Percentiles rank a stretch among this genome's conserved stretches.
phyloP scores from a whole-genome alignment of 257 asterid species.

The Solanum ossicruentum region DNA sequence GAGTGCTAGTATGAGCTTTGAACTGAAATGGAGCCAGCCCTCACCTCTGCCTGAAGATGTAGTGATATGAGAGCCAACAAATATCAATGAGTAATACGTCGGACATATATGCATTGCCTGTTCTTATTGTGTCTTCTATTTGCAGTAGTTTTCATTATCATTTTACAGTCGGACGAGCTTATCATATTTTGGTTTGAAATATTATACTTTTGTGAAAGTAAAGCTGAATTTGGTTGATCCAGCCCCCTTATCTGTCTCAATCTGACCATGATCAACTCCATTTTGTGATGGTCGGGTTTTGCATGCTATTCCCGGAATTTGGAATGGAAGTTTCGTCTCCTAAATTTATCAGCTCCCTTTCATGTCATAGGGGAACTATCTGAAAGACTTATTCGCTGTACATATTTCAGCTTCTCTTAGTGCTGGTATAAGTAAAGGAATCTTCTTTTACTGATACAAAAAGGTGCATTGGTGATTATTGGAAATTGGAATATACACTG shows the following conservation, averaged over 20 bases:
- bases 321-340: background rate
- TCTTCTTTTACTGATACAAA: background rate
- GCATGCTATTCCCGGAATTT: background rate
- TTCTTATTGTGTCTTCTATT: background rate
- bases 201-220: background rate
- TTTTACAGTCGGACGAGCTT: background rate
- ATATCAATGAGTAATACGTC: background rate
- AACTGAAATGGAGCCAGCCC: background rate
- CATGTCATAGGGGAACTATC: background rate
- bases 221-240: background rate
- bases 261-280: background rate
- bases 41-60: background rate
- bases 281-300: background rate
- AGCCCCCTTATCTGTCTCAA: background rate
- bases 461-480: background rate
- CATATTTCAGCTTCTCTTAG: background rate
- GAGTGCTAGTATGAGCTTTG: background rate
- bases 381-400: background rate
- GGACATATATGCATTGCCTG: background rate
- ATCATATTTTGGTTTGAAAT: background rate
- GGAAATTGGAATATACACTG: background rate
- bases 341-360: background rate
- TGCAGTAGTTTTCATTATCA: background rate
- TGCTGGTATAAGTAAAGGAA: background rate
- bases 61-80: background rate